Percentiles rank a stretch among this genome's conserved stretches.
phyloP scores from a whole-genome alignment of 2,329 filamentous ascomycete species.

The Alternaria tenuissima region DNA sequence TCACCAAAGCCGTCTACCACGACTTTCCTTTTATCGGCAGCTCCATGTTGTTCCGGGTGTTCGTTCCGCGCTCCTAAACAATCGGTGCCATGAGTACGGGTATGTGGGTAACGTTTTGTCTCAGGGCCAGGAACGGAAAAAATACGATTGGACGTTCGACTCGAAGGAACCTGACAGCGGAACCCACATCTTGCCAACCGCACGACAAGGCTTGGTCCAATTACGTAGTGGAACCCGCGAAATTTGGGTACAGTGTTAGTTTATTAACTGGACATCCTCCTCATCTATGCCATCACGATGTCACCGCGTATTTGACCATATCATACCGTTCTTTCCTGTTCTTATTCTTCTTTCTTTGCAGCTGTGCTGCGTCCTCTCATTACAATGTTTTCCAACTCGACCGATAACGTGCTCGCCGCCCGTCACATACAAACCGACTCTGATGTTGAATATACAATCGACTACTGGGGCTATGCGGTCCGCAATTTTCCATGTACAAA shows the following conservation, averaged over 20 bases:
- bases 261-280: constrained; percentile 4
- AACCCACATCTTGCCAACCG: constrained; percentile 6
- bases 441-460: constrained; percentile 12
- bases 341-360: constrained; percentile 7
- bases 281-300: background rate
- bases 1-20: background rate
- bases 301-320: background rate
- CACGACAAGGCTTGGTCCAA: constrained; percentile 6
- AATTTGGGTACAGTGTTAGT: constrained; percentile 6
- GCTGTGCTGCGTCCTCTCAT: constrained; percentile 12
- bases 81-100: background rate
- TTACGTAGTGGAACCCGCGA: constrained; percentile 1
- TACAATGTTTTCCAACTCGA: constrained; percentile 13
- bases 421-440: constrained; percentile 11
- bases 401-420: constrained; percentile 7
- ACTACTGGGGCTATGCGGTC: constrained; percentile 15
- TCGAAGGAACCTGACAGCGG: constrained; percentile 13
- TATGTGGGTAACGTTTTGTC: constrained; percentile 8
- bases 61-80: constrained; percentile 10
- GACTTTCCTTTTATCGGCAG: background rate
- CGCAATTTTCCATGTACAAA: constrained; percentile 15
- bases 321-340: background rate
- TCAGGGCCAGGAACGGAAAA: constrained; percentile 7
- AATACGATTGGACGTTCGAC: constrained; percentile 7
- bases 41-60: background rate